These are phyloP conservation scores for Sechiopsis laciniata DNA, from an alignment of 306 rosid genomes.

Conservation along the genomic window DNA sequence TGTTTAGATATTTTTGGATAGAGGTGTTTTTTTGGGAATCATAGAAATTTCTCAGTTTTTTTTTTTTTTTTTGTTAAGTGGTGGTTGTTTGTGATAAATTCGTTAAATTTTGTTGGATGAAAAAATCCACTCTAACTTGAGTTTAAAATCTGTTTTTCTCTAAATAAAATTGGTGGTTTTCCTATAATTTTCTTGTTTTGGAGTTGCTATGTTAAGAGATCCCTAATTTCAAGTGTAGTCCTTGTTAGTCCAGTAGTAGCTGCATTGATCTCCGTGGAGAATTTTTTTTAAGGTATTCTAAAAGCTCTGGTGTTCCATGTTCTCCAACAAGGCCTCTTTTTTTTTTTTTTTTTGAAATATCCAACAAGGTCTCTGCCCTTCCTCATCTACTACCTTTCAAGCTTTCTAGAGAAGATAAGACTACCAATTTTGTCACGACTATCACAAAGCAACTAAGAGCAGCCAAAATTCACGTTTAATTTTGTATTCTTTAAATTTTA, in stretches of 20 bases:
- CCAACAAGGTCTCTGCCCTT: slow-evolving; percentile 49
- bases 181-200: too few species aligned
- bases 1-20: neutral
- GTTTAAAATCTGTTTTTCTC: neutral
- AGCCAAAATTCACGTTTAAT: slow-evolving; percentile 51
- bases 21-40: neutral
- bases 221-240: neutral
- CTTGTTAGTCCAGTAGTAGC: neutral
- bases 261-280: slow-evolving; percentile 17
- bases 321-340: slow-evolving; percentile 50
- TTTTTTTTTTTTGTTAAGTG: neutral
- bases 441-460: slow-evolving; percentile 36
- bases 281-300: slow-evolving; percentile 34
- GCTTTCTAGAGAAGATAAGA: slow-evolving; percentile 50
- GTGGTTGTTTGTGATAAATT: neutral
- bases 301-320: slow-evolving; percentile 45
- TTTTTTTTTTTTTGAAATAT: too few species aligned
- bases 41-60: too few species aligned
- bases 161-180: neutral
- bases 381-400: slow-evolving; percentile 63
- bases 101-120: neutral
- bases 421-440: slow-evolving; percentile 33
- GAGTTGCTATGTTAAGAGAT: neutral
- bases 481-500: too few species aligned
- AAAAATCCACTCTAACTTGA: neutral